Evolutionary conservation across 2,329 filamentous ascomycete genomes (phyloP).

Genomic region (Trichoderma sp.): DNA sequence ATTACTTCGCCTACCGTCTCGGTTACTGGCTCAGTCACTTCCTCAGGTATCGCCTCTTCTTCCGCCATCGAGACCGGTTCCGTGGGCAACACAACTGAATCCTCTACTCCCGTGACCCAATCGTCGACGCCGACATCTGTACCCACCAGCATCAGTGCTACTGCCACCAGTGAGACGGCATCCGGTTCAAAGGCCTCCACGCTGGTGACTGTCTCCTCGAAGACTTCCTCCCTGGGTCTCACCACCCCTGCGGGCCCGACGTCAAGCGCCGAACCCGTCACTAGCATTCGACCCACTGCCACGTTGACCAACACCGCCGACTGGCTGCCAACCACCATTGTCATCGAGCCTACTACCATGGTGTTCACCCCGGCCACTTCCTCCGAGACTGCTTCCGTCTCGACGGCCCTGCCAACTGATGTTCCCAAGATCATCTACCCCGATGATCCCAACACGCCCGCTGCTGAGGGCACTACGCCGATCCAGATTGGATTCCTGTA

Average conservation of each 20-base stretch:
- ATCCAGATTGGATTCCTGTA: slow-evolving; percentile 84
- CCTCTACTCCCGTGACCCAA: background rate
- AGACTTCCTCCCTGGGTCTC: background rate
- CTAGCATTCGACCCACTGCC: slow-evolving; percentile 42
- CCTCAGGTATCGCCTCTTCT: background rate
- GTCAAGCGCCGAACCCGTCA: slow-evolving; percentile 29
- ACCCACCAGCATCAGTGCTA: background rate
- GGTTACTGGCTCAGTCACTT: background rate
- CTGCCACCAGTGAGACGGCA: background rate
- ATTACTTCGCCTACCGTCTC: background rate
- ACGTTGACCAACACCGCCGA: slow-evolving; percentile 43
- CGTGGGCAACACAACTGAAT: background rate
- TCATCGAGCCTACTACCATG: slow-evolving; percentile 48
- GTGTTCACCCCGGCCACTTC: slow-evolving; percentile 33
- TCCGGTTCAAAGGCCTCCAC: background rate
- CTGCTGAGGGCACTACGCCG: slow-evolving; percentile 63
- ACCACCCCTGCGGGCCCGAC: slow-evolving; percentile 7
- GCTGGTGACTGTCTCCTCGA: background rate
- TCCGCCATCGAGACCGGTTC: slow-evolving; percentile 3
- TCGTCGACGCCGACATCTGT: background rate
- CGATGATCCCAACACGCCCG: slow-evolving; percentile 48
- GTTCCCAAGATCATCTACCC: slow-evolving; percentile 76
- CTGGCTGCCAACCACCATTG: slow-evolving; percentile 59
- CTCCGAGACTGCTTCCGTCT: slow-evolving; percentile 40
- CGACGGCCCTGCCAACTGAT: slow-evolving; percentile 58